phyloP scores from a whole-genome alignment of 108 stramenopile genomes.

The Nitzschia sp. region DNA sequence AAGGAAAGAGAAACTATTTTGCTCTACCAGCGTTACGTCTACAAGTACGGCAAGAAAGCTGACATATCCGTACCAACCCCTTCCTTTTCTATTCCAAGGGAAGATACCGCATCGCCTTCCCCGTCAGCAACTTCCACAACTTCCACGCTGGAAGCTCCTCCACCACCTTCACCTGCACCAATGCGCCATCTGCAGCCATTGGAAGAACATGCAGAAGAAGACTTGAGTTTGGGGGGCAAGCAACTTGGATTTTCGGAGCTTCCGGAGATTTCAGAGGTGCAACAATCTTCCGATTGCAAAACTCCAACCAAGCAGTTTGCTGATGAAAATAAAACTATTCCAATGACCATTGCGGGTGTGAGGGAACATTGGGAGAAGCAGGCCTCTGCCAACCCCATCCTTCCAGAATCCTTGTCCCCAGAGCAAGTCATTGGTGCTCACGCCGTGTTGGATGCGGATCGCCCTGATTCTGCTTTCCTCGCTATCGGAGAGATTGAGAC shows the following conservation, averaged over 20 bases:
- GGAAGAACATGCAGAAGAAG: slow-evolving; percentile 22
- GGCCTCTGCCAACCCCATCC: background rate
- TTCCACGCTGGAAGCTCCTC: slow-evolving; percentile 16
- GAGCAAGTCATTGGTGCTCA: background rate
- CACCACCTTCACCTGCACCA: slow-evolving; percentile 19
- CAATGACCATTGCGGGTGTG: background rate
- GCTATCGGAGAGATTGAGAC: background rate
- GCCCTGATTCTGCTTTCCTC: background rate
- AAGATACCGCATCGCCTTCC: background rate
- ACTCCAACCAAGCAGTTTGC: background rate
- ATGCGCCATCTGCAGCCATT: slow-evolving; percentile 12
- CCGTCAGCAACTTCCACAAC: slow-evolving; percentile 4
- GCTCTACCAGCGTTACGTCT: slow-evolving; percentile 54
- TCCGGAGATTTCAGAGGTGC: background rate
- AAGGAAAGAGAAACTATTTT: slow-evolving; percentile 56
- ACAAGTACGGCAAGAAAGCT: slow-evolving; percentile 40
- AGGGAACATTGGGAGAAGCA: background rate
- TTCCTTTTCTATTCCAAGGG: background rate
- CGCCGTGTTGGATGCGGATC: background rate
- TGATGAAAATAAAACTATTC: background rate
- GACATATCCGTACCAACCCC: background rate
- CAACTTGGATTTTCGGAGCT: background rate
- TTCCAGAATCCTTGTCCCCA: no score
- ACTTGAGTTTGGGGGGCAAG: background rate
- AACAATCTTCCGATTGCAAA: background rate